phyloP scores from a whole-genome alignment of 2,329 filamentous ascomycete species.

The Zymoseptoria brevis region DNA sequence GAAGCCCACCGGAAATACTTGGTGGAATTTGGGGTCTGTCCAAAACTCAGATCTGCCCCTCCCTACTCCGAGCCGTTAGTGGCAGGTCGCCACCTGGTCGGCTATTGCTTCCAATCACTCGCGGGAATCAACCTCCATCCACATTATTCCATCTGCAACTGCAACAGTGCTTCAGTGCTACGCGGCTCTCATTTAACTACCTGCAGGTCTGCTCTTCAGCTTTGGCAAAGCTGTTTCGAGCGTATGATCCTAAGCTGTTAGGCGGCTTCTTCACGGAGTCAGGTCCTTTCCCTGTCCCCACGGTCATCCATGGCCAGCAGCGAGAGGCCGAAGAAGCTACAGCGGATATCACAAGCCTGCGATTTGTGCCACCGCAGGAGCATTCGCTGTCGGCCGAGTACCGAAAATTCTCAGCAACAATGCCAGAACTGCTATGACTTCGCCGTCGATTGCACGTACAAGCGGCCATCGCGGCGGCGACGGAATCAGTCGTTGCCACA shows the following conservation, averaged over 20 bases:
- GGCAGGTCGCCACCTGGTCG: not conserved
- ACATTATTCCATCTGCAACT: not conserved
- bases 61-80: not conserved
- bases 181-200: not conserved
- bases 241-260: not conserved
- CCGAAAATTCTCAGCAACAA: constrained; percentile 28
- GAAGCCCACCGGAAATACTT: not conserved
- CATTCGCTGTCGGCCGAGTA: constrained; percentile 37
- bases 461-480: constrained; percentile 36
- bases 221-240: not conserved
- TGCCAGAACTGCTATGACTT: constrained; percentile 48
- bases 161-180: not conserved
- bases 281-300: constrained; percentile 1
- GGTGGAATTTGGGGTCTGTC: not conserved
- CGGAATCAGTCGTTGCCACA: constrained; percentile 18
- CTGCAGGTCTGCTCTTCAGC: not conserved
- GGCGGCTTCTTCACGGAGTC: constrained; percentile 1
- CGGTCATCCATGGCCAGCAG: constrained; percentile 8
- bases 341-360: constrained; percentile 31
- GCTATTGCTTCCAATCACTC: not conserved
- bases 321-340: constrained; percentile 29
- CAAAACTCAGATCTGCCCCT: not conserved
- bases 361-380: constrained; percentile 46
- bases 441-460: constrained; percentile 42
- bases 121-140: not conserved